phyloP scores from a whole-genome alignment of 371 early-diverging fungal species.

The Syncephalastrum sp. region DNA sequence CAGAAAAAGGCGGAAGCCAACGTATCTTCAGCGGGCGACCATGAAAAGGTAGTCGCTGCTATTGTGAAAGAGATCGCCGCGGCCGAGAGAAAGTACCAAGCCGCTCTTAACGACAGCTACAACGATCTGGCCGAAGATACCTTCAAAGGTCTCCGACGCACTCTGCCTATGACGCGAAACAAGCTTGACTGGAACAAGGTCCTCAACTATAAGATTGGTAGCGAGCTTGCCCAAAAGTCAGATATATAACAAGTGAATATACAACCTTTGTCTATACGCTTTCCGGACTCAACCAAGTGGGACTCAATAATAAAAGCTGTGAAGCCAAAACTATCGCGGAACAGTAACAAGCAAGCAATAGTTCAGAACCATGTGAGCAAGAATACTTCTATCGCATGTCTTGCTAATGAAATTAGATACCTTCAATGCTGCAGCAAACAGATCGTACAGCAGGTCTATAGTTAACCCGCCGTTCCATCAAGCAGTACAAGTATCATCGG shows the following conservation, averaged over 20 bases:
- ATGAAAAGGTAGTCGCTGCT: conserved; percentile 45
- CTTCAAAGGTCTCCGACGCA: conserved; percentile 89
- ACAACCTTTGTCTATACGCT: not conserved
- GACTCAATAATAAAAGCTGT: too few relatives aligned
- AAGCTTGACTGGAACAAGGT: conserved; percentile 93
- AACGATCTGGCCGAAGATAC: conserved; percentile 78
- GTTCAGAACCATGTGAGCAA: too few relatives aligned
- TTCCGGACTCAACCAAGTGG: not conserved
- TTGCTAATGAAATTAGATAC: too few relatives aligned
- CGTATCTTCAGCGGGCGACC: conserved; percentile 42
- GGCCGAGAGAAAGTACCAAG: conserved; percentile 83
- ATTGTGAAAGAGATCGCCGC: conserved; percentile 65
- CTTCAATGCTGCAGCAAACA: too few relatives aligned
- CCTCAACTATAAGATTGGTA: conserved; percentile 60
- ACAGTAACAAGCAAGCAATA: too few relatives aligned
- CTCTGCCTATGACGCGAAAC: conserved; percentile 88
- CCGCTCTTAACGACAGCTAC: conserved; percentile 80
- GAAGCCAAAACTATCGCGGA: too few relatives aligned
- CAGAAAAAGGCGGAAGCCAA: conserved; percentile 58
- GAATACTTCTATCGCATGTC: too few relatives aligned
- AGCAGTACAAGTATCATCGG: too few relatives aligned
- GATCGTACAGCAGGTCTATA: too few relatives aligned
- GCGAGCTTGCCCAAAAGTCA: conserved; percentile 43
- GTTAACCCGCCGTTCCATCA: too few relatives aligned
- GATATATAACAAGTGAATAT: conserved; percentile 23